These are phyloP conservation scores for Chaetoceros tenuissimus DNA, from an alignment of 108 stramenopile species.

Conservation along the genomic window DNA sequence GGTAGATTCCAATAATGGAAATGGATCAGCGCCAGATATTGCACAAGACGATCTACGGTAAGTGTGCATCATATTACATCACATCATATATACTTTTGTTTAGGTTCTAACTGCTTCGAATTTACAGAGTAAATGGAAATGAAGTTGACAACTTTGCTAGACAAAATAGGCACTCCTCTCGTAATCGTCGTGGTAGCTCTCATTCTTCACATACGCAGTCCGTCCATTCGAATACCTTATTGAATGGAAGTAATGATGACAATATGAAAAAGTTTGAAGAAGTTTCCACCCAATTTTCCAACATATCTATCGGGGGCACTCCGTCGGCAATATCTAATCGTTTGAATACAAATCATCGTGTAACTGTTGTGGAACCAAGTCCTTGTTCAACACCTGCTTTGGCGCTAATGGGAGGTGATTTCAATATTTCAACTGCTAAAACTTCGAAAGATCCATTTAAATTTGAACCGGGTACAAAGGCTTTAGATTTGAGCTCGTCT, in stretches of 20 bases:
- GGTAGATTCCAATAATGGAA: neutral
- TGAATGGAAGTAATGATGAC: too few relatives aligned
- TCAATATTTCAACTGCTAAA: neutral
- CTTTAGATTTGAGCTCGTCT: neutral
- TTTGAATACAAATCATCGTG: constrained; percentile 23
- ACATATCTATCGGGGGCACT: too few relatives aligned
- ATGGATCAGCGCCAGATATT: neutral
- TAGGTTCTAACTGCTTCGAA: neutral
- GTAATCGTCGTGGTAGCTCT: neutral
- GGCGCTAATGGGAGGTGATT: constrained; percentile 1
- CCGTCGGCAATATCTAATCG: neutral
- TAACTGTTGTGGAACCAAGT: constrained; percentile 60
- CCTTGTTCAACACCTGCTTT: constrained; percentile 27
- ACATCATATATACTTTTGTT: neutral
- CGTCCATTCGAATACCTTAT: too few relatives aligned
- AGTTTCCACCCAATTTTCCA: too few relatives aligned
- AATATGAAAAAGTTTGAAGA: too few relatives aligned
- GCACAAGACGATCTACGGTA: neutral
- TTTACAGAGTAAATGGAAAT: neutral
- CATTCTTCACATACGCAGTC: too few relatives aligned
- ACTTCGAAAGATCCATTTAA: neutral
- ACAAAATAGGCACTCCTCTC: constrained; percentile 2
- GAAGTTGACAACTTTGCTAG: constrained; percentile 2
- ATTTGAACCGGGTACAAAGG: neutral
- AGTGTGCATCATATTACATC: neutral